A percentile compares a stretch with the other conserved stretches of the same genome.
Evolutionary conservation across 2,329 filamentous ascomycete genomes (phyloP).

Genomic region (Ophiostoma novo-ulmi): DNA sequence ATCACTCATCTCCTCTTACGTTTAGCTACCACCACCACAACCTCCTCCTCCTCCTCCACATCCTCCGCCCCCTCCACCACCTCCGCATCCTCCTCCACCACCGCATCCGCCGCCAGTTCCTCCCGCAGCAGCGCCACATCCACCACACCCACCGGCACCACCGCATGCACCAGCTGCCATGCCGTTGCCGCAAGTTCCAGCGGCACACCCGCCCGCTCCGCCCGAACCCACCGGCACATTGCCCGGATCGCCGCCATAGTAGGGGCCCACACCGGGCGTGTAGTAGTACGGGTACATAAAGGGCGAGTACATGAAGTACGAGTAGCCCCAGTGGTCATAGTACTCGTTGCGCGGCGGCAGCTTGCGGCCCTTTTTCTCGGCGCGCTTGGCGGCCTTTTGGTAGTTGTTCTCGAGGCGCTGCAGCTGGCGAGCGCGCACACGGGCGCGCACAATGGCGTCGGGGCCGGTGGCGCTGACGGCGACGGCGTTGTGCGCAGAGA

Average conservation of each 20-base stretch:
- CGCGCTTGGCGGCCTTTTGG: slow-evolving; percentile 16
- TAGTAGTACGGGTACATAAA: slow-evolving; percentile 14
- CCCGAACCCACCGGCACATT: neutral
- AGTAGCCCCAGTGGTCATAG: slow-evolving; percentile 16
- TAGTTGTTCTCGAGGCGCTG: slow-evolving; percentile 15
- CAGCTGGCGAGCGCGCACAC: neutral
- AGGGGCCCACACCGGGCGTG: neutral
- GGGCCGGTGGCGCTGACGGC: neutral
- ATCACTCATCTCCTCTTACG: neutral
- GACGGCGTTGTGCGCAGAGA: slow-evolving; percentile 69
- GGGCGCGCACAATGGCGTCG: neutral
- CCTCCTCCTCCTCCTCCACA: neutral
- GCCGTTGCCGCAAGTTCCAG: slow-evolving; percentile 6
- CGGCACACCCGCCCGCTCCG: neutral
- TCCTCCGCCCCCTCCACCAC: neutral
- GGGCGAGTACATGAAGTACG: slow-evolving; percentile 17
- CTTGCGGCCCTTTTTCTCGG: slow-evolving; percentile 10
- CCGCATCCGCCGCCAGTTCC: slow-evolving; percentile 1
- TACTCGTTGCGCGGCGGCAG: slow-evolving; percentile 16
- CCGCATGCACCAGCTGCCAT: neutral
- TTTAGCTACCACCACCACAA: neutral
- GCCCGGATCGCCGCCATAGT: slow-evolving; percentile 10
- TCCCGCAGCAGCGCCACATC: neutral
- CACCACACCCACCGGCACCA: neutral
- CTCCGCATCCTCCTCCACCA: neutral